Evolutionary conservation across 192 early-diverging fungal species (phyloP).

Genomic region (Coemansia sp.): DNA sequence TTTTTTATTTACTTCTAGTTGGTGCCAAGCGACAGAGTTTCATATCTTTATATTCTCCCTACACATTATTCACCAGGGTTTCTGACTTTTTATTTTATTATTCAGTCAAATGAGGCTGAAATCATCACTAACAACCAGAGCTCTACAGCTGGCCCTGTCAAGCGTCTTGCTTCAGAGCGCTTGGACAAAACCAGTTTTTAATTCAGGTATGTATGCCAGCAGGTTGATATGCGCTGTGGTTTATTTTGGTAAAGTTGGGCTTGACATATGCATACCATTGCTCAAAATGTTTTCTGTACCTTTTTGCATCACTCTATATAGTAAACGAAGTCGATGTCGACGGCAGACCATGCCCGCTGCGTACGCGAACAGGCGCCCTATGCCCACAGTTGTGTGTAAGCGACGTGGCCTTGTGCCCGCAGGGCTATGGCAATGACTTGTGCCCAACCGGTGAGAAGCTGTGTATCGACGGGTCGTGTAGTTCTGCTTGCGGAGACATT

Average conservation of each 20-base stretch:
- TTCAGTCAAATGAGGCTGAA: neutral
- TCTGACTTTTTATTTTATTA: neutral
- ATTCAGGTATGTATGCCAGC: constrained; percentile 7
- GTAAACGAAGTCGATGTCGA: constrained; percentile 55
- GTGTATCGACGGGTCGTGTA: constrained; percentile 58
- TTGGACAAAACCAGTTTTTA: constrained; percentile 13
- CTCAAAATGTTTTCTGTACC: neutral
- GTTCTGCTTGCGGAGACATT: constrained; percentile 38
- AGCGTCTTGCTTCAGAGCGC: constrained; percentile 7
- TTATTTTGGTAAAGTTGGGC: neutral
- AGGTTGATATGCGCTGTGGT: neutral
- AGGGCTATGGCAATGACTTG: constrained; percentile 18
- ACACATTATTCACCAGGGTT: neutral
- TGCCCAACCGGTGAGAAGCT: constrained; percentile 50
- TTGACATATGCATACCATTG: neutral
- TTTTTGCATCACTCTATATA: constrained; percentile 12
- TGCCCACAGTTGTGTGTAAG: constrained; percentile 59
- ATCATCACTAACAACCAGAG: neutral
- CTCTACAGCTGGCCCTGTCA: neutral
- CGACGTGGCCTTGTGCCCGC: constrained; percentile 49
- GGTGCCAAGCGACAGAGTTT: neutral
- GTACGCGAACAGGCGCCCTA: constrained; percentile 40
- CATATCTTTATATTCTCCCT: neutral
- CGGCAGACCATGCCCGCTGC: constrained; percentile 52
- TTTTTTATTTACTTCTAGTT: neutral